Base-by-base conservation (phyloP, 768 basidiomycete genomes). In the Rhodosporidiobolus odoratus region DNA sequence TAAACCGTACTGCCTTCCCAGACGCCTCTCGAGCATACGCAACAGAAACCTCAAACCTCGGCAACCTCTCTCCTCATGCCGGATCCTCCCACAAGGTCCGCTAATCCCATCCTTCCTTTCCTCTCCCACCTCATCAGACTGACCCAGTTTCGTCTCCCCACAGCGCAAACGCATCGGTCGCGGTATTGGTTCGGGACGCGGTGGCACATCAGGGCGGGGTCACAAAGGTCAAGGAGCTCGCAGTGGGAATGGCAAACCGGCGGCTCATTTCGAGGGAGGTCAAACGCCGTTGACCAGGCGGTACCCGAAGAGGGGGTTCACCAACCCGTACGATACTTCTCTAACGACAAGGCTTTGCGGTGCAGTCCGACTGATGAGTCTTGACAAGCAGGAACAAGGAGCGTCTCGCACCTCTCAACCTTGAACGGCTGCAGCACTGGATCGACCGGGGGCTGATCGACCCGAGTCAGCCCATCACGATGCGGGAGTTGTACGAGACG, bases 191-290 rank as follows among this genome's bases (percentile, higher is more conserved):
- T 92, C 92, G 4, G 89, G 89, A 35, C 86, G 89, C 68, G 96
- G 96, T 73, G 88, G 92, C 71, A 97, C 95, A 2, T 89, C 94
- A 16, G 92, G 92, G 74, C 85, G 92, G 65, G 96, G 96, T 81
- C 85, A 90, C 80, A 99, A 99, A 76, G 96, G 96, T 75, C 92
- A 95, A 80, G 94, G 93, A 69, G 88, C 96, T 45, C 87, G 95
- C 71, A 86, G 91, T 8, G 94, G 94, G 3, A 87, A 88, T 68
- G 90, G 92, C 8, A 89, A 91, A 75, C 87, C 86, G 38, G 85
- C 84, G 75, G 83, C 86, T 35, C 88, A 91, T 10, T 99, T 97
- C 73, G 96, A 97, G 80, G 96, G 96, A 78, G 96, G 96, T 72
- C 95, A 97, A 79, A 97, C 95, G 8, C 91, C 95, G 21, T 86